phyloP scores from a whole-genome alignment of 1,284 basidiomycete species.

The Trichosporon sp. region DNA sequence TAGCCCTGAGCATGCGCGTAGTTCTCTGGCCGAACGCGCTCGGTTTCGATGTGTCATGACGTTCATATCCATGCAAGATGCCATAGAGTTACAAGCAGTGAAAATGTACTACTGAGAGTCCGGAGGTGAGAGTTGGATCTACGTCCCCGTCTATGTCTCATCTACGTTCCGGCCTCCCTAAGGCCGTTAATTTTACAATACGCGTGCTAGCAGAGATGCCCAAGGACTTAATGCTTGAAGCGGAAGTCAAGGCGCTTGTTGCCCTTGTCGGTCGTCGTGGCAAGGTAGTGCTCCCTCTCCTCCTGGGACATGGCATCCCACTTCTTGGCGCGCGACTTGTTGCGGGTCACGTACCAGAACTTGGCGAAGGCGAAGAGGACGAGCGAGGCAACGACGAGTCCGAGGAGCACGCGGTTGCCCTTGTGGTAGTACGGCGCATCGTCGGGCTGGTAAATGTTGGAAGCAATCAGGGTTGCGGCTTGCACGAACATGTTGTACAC shows the following conservation, averaged over 20 bases:
- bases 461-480: conserved; percentile 28
- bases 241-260: conserved; percentile 28
- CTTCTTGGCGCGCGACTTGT: conserved; percentile 25
- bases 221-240: conserved; percentile 3
- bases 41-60: not conserved
- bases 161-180: not conserved
- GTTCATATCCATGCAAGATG: not conserved
- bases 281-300: conserved; percentile 28
- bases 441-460: conserved; percentile 35
- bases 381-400: conserved; percentile 26
- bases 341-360: conserved; percentile 25
- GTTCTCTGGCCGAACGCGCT: too few species aligned
- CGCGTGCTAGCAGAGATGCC: not conserved
- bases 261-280: conserved; percentile 30
- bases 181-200: not conserved
- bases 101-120: not conserved
- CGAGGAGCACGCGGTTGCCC: conserved; percentile 35
- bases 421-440: conserved; percentile 37
- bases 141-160: not conserved
- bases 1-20: too few species aligned
- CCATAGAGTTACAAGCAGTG: not conserved
- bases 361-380: conserved; percentile 26
- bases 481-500: conserved; percentile 45
- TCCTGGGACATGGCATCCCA: conserved; percentile 32
- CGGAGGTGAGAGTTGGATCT: not conserved